These are phyloP conservation scores for Oryza glumipatula DNA, from an alignment of 176 grass and related monocot genomes.

Conservation along the genomic window DNA sequence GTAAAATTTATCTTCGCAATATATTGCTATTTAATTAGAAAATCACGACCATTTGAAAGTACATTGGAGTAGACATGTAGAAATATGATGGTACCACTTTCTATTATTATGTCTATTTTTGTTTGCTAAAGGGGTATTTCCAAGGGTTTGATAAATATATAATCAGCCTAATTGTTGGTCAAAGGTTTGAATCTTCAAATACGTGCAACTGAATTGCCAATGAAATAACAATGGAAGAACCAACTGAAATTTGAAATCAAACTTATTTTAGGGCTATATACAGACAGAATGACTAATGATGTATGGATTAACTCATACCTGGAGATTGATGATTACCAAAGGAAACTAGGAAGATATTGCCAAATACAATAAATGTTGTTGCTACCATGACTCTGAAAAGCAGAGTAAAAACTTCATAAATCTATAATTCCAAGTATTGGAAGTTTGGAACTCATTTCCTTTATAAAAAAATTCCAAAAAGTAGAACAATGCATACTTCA, in stretches of 20 bases:
- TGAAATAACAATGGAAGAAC: neutral
- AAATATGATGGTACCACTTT: neutral
- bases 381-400: constrained; percentile 91
- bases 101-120: neutral
- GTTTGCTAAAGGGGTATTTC: too few species aligned
- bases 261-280: constrained; percentile 24
- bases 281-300: constrained; percentile 26
- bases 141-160: neutral
- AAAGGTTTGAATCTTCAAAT: neutral
- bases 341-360: constrained; percentile 94
- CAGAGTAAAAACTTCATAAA: constrained; percentile 37
- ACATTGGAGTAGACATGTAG: neutral
- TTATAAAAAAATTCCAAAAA: constrained; percentile 32
- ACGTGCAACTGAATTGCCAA: neutral
- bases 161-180: constrained; percentile 1
- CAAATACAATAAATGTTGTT: constrained; percentile 93
- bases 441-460: constrained; percentile 2
- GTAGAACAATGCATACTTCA: constrained; percentile 75
- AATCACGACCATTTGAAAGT: neutral
- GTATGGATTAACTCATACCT: constrained; percentile 59
- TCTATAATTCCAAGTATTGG: constrained; percentile 25
- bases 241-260: neutral
- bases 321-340: constrained; percentile 98
- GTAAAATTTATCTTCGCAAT: constrained; percentile 6
- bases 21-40: neutral